phyloP scores from a whole-genome alignment of 495 filamentous ascomycete genomes.

The Jackrogersella multiformis region DNA sequence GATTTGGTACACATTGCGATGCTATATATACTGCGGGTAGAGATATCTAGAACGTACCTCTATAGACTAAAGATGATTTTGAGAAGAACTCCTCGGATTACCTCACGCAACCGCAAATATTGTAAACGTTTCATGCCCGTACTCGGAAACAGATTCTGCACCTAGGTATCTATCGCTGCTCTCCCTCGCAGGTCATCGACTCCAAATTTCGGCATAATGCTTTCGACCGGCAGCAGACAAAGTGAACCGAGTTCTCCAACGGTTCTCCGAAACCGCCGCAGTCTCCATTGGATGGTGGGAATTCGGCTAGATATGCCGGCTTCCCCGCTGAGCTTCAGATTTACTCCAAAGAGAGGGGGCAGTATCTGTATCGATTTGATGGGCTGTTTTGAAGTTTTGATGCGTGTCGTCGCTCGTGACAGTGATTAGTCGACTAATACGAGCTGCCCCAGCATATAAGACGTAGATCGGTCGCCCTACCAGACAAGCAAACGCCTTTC shows the following conservation, averaged over 20 bases:
- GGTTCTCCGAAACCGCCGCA: conserved; percentile 32
- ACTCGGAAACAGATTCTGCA: too few species aligned
- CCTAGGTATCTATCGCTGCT: background rate
- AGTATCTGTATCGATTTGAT: conserved; percentile 17
- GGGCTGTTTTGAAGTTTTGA: conserved; percentile 6
- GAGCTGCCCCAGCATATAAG: background rate
- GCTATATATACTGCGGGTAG: background rate
- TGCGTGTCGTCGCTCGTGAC: conserved; percentile 21
- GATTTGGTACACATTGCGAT: conserved; percentile 1
- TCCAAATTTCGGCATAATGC: conserved; percentile 19
- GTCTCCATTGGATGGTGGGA: conserved; percentile 14
- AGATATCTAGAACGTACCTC: conserved; percentile 10
- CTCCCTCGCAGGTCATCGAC: background rate
- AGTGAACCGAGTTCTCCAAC: conserved; percentile 20
- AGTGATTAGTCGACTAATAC: conserved; percentile 2
- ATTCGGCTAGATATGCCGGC: conserved; percentile 29
- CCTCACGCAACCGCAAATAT: background rate
- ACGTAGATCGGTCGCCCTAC: background rate
- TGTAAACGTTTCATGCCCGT: background rate
- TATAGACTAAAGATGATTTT: background rate
- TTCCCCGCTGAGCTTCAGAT: conserved; percentile 29
- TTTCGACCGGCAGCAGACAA: background rate
- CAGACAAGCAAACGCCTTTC: background rate
- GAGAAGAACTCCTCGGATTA: background rate
- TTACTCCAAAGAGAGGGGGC: conserved; percentile 14